These are phyloP conservation scores for Dioszegia hungarica DNA, from an alignment of 768 basidiomycete genomes.

Conservation along the genomic window DNA sequence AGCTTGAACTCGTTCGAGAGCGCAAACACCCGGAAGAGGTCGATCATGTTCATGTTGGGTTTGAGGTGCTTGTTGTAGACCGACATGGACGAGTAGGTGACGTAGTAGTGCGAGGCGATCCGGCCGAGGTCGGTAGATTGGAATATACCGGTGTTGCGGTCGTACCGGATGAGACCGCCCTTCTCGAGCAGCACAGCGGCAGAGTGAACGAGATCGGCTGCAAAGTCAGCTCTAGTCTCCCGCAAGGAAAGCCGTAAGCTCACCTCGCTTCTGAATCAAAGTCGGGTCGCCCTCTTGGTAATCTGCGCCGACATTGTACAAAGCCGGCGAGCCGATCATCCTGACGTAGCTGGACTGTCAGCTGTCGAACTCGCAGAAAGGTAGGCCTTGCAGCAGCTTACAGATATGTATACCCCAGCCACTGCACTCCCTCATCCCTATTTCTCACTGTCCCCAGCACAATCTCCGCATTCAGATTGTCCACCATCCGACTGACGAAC, in stretches of 20 bases:
- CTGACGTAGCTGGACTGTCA: conserved; percentile 70
- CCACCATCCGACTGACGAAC: conserved; percentile 83
- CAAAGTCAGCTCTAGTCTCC: conserved; percentile 4
- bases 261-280: conserved; percentile 79
- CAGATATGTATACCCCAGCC: conserved; percentile 93
- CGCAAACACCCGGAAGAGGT: conserved; percentile 92
- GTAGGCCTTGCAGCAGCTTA: conserved; percentile 52
- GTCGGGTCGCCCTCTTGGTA: conserved; percentile 80
- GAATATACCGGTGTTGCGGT: conserved; percentile 78
- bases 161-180: conserved; percentile 89
- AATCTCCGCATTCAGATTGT: conserved; percentile 95
- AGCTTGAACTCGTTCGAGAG: conserved; percentile 93
- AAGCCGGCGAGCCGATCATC: conserved; percentile 79
- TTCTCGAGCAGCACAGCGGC: conserved; percentile 92
- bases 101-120: conserved; percentile 93
- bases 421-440: conserved; percentile 93
- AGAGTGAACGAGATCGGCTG: conserved; percentile 77
- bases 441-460: conserved; percentile 92
- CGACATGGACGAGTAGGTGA: conserved; percentile 92
- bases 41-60: conserved; percentile 77
- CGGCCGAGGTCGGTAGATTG: conserved; percentile 88
- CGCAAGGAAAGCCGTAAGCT: conserved; percentile 33
- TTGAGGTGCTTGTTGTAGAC: conserved; percentile 91
- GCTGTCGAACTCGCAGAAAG: conserved; percentile 10
- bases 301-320: conserved; percentile 84